Evolutionary conservation across 352 stramenopile genomes (phyloP).

Genomic region (Phytophthora litchii): DNA sequence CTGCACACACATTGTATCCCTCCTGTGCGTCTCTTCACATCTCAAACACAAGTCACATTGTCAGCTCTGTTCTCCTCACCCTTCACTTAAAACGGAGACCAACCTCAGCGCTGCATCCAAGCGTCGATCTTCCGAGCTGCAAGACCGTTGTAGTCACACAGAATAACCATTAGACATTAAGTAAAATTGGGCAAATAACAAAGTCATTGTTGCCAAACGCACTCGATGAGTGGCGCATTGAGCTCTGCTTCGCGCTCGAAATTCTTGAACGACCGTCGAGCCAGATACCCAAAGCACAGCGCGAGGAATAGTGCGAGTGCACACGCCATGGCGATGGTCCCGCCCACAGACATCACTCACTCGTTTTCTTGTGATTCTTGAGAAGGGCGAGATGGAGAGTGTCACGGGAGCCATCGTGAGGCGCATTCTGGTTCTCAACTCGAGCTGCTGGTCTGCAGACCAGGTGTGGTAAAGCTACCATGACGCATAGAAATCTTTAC

Average conservation of each 20-base stretch:
- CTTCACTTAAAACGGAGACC: slow-evolving; percentile 1
- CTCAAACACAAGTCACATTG: neutral
- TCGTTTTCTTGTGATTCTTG: neutral
- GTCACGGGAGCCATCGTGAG: slow-evolving; percentile 5
- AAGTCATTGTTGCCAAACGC: neutral
- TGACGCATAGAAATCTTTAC: too few species aligned
- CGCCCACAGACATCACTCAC: slow-evolving; percentile 9
- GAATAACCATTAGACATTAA: slow-evolving; percentile 3
- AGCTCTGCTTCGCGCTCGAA: slow-evolving; percentile 25
- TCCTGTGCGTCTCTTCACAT: slow-evolving; percentile 27
- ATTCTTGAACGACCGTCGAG: slow-evolving; percentile 16
- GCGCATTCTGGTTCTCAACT: neutral
- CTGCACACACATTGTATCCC: slow-evolving; percentile 33
- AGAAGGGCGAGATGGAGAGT: slow-evolving; percentile 1
- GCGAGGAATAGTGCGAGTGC: slow-evolving; percentile 15
- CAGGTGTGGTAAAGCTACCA: neutral
- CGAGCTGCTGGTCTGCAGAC: neutral
- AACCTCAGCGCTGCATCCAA: slow-evolving; percentile 35
- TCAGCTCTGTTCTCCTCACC: neutral
- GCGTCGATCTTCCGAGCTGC: slow-evolving; percentile 26
- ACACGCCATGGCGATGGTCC: slow-evolving; percentile 11
- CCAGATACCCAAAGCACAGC: slow-evolving; percentile 11
- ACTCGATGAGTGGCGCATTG: slow-evolving; percentile 29
- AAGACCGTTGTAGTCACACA: slow-evolving; percentile 1
- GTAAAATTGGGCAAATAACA: neutral